Percentiles rank a stretch among this genome's conserved stretches.
Conservation (phyloP, 352 stramenopile species). For the Phytophthora hybrid region DNA sequence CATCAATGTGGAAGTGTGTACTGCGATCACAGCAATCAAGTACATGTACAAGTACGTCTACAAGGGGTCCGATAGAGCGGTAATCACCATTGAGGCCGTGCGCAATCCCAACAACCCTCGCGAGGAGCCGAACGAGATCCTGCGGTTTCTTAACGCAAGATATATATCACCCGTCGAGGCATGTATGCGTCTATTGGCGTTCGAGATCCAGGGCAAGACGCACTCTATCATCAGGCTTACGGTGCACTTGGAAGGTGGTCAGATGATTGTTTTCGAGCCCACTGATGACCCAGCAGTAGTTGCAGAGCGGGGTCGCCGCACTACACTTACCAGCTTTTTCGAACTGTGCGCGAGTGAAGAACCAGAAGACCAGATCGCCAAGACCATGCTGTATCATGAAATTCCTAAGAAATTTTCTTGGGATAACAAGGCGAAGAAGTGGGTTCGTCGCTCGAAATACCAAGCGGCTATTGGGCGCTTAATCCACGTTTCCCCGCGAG, state of each 20-base stretch:
- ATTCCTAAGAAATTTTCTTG: conserved; percentile 20
- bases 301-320: background rate
- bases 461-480: conserved; percentile 18
- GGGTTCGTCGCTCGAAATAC: conserved; percentile 20
- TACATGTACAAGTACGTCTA: background rate
- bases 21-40: background rate
- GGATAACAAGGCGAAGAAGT: background rate
- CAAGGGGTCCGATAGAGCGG: background rate
- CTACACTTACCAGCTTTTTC: conserved; percentile 13
- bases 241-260: conserved; percentile 3
- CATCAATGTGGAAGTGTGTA: background rate
- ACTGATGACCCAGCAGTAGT: background rate
- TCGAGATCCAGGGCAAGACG: background rate
- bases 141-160: background rate
- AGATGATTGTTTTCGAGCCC: background rate
- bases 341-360: conserved; percentile 15
- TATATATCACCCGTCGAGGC: background rate
- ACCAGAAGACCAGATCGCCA: conserved; percentile 8
- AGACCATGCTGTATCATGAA: conserved; percentile 27
- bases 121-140: background rate
- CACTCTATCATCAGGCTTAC: conserved; percentile 25
- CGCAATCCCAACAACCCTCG: background rate
- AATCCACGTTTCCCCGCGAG: too few relatives aligned
- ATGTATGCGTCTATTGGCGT: background rate
- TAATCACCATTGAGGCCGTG: background rate